phyloP scores from a whole-genome alignment of 2,329 filamentous ascomycete species.

The Aspergillus pseudonomiae region DNA sequence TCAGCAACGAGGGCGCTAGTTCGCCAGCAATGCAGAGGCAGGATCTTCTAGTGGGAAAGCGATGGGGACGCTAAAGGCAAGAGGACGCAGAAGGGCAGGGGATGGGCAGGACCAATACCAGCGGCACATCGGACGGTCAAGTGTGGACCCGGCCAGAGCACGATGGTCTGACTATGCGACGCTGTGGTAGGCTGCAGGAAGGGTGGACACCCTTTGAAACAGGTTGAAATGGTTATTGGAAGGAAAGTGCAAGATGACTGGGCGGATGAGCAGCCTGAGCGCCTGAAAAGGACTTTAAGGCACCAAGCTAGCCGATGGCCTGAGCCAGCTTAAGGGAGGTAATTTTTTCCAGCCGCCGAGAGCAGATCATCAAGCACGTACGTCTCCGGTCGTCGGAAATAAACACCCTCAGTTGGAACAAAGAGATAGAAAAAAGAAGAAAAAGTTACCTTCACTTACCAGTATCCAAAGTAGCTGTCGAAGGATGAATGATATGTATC shows the following conservation, averaged over 20 bases:
- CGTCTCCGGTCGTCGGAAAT: conserved; percentile 21
- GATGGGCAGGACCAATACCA: conserved; percentile 33
- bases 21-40: conserved; percentile 21
- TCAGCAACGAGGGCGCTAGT: conserved; percentile 25
- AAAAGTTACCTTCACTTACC: background rate
- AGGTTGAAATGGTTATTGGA: conserved; percentile 6
- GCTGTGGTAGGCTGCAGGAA: conserved; percentile 2
- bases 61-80: conserved; percentile 23
- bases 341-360: conserved; percentile 8
- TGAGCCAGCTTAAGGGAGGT: conserved; percentile 1
- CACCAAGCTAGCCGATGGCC: conserved; percentile 14
- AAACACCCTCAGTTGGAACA: background rate
- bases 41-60: conserved; percentile 16
- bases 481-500: background rate
- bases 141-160: conserved; percentile 30
- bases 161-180: conserved; percentile 31
- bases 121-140: conserved; percentile 24
- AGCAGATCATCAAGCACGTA: conserved; percentile 21
- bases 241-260: conserved; percentile 3
- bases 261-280: conserved; percentile 25
- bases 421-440: background rate
- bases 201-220: conserved; percentile 14
- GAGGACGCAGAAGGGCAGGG: conserved; percentile 23
- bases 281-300: conserved; percentile 24
- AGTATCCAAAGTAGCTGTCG: background rate